These are phyloP conservation scores for Xylaria multiplex DNA, from an alignment of 2,329 filamentous ascomycete genomes.

Conservation along the genomic window DNA sequence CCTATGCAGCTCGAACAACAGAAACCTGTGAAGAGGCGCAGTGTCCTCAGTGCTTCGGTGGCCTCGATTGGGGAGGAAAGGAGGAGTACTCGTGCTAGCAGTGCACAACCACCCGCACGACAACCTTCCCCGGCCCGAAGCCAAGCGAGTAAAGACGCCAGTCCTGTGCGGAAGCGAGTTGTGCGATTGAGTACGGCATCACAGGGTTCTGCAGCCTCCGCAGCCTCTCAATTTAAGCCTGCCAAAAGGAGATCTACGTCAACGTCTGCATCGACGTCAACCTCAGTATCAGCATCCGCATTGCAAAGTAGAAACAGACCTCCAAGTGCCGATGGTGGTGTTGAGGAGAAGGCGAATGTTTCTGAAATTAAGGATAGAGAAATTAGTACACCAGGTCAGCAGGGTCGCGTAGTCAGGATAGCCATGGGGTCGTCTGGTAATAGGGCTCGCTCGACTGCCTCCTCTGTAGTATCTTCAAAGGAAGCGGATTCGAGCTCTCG, in stretches of 20 bases:
- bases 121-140: conserved; percentile 58
- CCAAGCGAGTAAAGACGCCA: conserved; percentile 56
- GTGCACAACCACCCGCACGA: conserved; percentile 57
- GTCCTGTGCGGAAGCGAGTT: conserved; percentile 66
- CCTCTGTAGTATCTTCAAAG: conserved; percentile 51
- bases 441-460: conserved; percentile 50
- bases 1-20: conserved; percentile 48
- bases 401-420: conserved; percentile 65
- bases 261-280: conserved; percentile 45
- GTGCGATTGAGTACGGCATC: conserved; percentile 66
- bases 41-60: conserved; percentile 58
- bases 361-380: conserved; percentile 51
- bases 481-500: conserved; percentile 46
- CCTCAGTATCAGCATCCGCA: conserved; percentile 49
- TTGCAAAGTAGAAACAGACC: conserved; percentile 51
- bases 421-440: conserved; percentile 62
- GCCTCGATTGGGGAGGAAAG: conserved; percentile 57
- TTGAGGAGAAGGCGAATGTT: conserved; percentile 52
- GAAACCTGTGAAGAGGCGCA: conserved; percentile 57
- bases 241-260: conserved; percentile 61
- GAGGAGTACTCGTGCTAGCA: conserved; percentile 60
- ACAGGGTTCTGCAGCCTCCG: conserved; percentile 39
- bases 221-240: conserved; percentile 47
- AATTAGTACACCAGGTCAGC: conserved; percentile 65
- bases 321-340: conserved; percentile 54